These are phyloP conservation scores for Kluyveromyces aestuarii DNA, from an alignment of 805 yeast species.

Conservation along the genomic window DNA sequence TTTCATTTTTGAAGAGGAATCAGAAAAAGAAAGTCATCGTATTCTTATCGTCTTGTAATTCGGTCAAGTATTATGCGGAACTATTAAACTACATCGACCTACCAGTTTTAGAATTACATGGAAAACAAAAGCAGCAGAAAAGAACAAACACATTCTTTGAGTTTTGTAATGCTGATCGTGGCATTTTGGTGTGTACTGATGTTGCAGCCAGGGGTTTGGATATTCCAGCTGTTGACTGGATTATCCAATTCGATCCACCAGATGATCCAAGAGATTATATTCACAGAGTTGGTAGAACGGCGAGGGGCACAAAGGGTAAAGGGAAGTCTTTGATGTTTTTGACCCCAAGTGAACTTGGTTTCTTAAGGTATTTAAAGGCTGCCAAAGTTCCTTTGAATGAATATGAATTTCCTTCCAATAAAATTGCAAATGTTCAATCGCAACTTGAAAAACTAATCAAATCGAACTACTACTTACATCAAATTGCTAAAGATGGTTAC, in stretches of 20 bases:
- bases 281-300: constrained; percentile 98
- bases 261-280: constrained; percentile 99
- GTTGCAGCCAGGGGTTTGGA: constrained; percentile 99
- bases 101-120: constrained; percentile 94
- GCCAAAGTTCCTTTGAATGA: constrained; percentile 97
- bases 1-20: constrained; percentile 90
- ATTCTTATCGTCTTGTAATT: constrained; percentile 90
- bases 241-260: constrained; percentile 97
- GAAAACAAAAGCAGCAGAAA: constrained; percentile 97
- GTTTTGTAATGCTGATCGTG: constrained; percentile 94
- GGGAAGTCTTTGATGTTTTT: constrained; percentile 95
- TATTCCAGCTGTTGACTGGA: constrained; percentile 98
- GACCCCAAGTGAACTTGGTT: constrained; percentile 90
- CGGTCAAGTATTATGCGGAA: constrained; percentile 94
- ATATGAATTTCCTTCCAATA: constrained; percentile 88
- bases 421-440: constrained; percentile 92
- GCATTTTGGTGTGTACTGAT: constrained; percentile 90
- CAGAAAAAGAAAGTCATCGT: constrained; percentile 89
- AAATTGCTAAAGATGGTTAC: constrained; percentile 95
- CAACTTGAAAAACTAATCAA: constrained; percentile 86
- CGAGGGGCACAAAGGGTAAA: constrained; percentile 82
- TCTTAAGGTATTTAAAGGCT: constrained; percentile 86
- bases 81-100: constrained; percentile 89
- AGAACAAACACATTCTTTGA: constrained; percentile 97
- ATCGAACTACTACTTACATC: constrained; percentile 89